Base-by-base conservation (phyloP, 1,139 yeast genomes). In the Sugiyamaella grinbergsii region DNA sequence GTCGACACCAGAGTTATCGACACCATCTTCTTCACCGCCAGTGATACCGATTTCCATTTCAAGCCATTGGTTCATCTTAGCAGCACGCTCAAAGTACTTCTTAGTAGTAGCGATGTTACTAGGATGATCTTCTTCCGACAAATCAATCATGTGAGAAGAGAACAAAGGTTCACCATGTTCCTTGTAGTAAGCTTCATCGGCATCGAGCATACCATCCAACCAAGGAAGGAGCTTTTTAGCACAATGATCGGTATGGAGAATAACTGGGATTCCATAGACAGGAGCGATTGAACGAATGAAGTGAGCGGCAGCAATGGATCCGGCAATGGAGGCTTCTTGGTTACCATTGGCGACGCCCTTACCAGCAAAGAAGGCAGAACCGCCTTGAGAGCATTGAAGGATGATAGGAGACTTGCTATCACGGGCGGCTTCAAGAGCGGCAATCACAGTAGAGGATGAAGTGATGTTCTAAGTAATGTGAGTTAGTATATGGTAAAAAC, bases 21-120 rank as follows among this genome's bases (percentile, higher is more conserved):
- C 98, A 83, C 99, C 99, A 72, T 93, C 99, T 79, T 93, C 98
- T 80, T 93, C 98, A 85, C 98, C 98, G 78, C 98, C 98, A 71
- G 98, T 94, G 82, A 93, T 93, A 83, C 98, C 99, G 72, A 93
- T 93, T 81, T 93, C 99, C 98, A 93, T 94, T 82, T 93, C 99
- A 72, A 93, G 83, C 93, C 94, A 93, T 80, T 93, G 98, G 79
- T 82, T 80, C 83, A 91, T 81, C 77, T 88, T 90, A 72, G 95
- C 78, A 83, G 89, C 90, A 77, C 95, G 89, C 73, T 79, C 79
- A 78, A 94, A 93, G 83, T 94, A 94, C 79, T 89, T 85, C 74
- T 76, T 95, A 81, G 98, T 91, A 62, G 88, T 85, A 61, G 82
- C 85, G 69, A 94, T 93, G 86, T 93, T 93, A 77, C 85, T 95